Base-by-base conservation (phyloP, 2,329 filamentous ascomycete species). In the Mycogone perniciosa region DNA sequence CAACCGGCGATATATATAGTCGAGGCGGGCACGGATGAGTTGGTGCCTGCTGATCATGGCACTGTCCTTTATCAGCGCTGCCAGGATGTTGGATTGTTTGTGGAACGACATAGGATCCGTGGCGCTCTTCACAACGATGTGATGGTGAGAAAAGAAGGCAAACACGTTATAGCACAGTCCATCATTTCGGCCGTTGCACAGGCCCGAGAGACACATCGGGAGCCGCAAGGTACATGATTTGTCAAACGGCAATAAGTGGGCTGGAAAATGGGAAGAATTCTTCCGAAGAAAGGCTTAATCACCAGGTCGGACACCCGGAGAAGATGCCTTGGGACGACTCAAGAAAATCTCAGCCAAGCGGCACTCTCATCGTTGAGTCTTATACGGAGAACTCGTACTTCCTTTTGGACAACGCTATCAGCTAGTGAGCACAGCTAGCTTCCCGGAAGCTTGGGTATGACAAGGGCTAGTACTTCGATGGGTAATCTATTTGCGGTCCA, bases 121-220 rank as follows among this genome's bases (percentile, higher is more conserved):
- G 67, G 70, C 40, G 79, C 80, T 35, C 76, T 78, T 58, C 80
- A 84, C 62, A 82, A 78, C 52, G 77, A 82, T 58, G 72, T 74
- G 44, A 75, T 79, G 62, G 70, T 74, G 41, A 67, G 70, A 52
- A 63, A 62, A 29, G 72, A 71, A 46, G 77, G 76, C 11, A 71
- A 71, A 54, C 64, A 57, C 40, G 66, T 71, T 20, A 70, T 78
- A 49, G 71, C 73, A 10, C 65, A 71, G 30, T 75, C 72, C 46
- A 68, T 80, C 9, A 33, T 49, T 30, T 52, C 39, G 51, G 61
- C 60, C 2, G 55, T 61, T 40, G 51, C 48, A 31, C 50, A 43
- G 41, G 51, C 46, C 44, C 42, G 47, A 31, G 46, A 45, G 29
- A 26, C 10, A 34, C 31, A 13, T 34, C 11, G 8, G 37, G 7